phyloP scores from a whole-genome alignment of 108 stramenopile genomes.

The Pseudonitzschia pungens region DNA sequence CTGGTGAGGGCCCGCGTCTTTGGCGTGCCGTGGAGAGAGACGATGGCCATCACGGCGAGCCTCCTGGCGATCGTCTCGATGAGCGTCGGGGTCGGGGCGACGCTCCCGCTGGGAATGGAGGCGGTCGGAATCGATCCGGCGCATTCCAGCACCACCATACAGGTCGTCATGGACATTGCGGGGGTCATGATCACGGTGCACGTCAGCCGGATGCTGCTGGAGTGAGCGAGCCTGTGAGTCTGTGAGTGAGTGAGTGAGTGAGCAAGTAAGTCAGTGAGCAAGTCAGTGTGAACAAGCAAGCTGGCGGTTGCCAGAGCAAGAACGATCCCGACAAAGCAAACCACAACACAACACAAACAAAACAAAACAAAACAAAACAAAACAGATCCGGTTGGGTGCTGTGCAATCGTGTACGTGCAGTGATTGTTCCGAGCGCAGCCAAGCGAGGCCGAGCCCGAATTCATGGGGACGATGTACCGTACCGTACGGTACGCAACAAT shows the following conservation, averaged over 20 bases:
- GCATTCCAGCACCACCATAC: conserved; percentile 86
- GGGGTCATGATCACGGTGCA: conserved; percentile 82
- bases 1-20: conserved; percentile 71
- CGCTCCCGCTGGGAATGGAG: conserved; percentile 79
- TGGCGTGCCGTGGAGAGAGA: conserved; percentile 60
- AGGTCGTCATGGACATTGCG: conserved; percentile 92
- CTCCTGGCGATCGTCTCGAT: conserved; percentile 76
- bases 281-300: no score
- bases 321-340: no score
- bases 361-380: no score
- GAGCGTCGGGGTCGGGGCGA: conserved; percentile 73
- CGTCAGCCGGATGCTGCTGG: conserved; percentile 23
- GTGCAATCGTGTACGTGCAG: no score
- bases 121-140: conserved; percentile 83
- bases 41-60: conserved; percentile 74
- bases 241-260: not conserved
- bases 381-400: no score
- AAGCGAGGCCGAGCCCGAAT: no score
- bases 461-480: no score
- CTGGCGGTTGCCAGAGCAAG: no score
- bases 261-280: no score
- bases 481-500: no score
- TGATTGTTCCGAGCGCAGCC: no score
- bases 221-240: conserved; percentile 11
- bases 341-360: no score